A percentile compares a stretch with the other conserved stretches of the same genome.
Conservation (phyloP, 139 green algal species). For the Chlorella vulgaris region DNA sequence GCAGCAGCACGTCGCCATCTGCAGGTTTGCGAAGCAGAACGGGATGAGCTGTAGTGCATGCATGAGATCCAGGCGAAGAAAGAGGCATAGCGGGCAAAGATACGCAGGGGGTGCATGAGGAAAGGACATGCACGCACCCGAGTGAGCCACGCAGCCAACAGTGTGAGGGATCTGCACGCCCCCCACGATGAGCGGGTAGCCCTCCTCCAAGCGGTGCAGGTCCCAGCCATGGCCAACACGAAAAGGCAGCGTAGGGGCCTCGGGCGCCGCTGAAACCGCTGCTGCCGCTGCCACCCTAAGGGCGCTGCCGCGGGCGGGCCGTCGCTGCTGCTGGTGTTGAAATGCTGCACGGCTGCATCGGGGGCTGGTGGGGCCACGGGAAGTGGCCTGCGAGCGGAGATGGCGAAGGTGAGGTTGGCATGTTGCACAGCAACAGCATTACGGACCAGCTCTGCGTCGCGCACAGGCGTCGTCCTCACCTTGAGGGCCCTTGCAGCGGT, state of each 20-base stretch:
- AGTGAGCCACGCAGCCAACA: constrained; percentile 96
- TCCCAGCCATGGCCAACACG: constrained; percentile 92
- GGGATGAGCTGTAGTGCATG: no score
- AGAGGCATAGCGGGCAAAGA: no score
- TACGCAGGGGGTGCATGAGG: no score
- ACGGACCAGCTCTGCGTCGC: background rate
- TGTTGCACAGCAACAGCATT: background rate
- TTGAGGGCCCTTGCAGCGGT: background rate
- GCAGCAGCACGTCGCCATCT: constrained; percentile 91
- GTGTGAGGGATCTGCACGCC: constrained; percentile 96
- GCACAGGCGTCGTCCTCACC: background rate
- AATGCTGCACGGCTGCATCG: background rate
- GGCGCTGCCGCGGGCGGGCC: no score
- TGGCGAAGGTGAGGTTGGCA: background rate
- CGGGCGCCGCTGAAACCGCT: background rate
- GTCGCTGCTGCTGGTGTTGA: background rate
- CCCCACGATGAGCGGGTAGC: constrained; percentile 94
- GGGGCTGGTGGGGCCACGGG: background rate
- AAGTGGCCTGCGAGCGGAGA: background rate
- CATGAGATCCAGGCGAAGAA: no score
- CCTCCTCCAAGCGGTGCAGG: constrained; percentile 87
- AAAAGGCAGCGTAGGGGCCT: constrained; percentile 55
- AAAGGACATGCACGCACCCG: constrained; percentile 45
- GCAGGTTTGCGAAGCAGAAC: no score
- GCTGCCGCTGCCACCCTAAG: background rate